Evolutionary conservation across 2,329 filamentous ascomycete species (phyloP).

Genomic region (Alternaria tenuissima): DNA sequence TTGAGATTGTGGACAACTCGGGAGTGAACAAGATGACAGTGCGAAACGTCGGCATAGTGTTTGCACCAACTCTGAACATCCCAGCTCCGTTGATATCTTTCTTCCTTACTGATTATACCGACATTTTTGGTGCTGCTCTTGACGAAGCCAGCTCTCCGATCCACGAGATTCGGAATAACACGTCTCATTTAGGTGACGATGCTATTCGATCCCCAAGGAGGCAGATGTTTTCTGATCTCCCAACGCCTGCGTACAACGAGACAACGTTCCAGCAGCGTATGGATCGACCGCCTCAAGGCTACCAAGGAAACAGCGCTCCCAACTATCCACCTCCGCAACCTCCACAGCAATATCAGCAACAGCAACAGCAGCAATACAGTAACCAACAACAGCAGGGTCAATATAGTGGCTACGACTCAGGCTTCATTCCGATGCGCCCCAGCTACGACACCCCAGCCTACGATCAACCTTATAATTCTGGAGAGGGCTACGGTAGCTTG

Average conservation of each 20-base stretch:
- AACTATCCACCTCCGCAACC: slow-evolving; percentile 37
- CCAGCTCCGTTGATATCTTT: slow-evolving; percentile 92
- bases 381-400: slow-evolving; percentile 31
- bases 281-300: slow-evolving; percentile 36
- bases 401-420: slow-evolving; percentile 55
- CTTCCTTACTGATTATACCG: slow-evolving; percentile 88
- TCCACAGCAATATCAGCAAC: slow-evolving; percentile 26
- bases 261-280: slow-evolving; percentile 56
- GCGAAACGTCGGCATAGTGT: slow-evolving; percentile 94
- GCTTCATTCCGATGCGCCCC: slow-evolving; percentile 61
- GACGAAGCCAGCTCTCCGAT: slow-evolving; percentile 58
- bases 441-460: slow-evolving; percentile 54
- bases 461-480: slow-evolving; percentile 37
- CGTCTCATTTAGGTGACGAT: slow-evolving; percentile 58
- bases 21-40: slow-evolving; percentile 98
- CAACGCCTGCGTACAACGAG: slow-evolving; percentile 69
- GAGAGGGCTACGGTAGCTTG: slow-evolving; percentile 46
- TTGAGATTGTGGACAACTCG: slow-evolving; percentile 89
- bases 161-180: slow-evolving; percentile 57
- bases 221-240: slow-evolving; percentile 72
- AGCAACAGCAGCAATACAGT: slow-evolving; percentile 24
- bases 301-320: slow-evolving; percentile 31
- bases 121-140: slow-evolving; percentile 79
- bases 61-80: slow-evolving; percentile 96
- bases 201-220: slow-evolving; percentile 70